A percentile compares a stretch with the other conserved stretches of the same genome.
phyloP scores from a whole-genome alignment of 306 rosid genomes.

The Vachellia collinsii region DNA sequence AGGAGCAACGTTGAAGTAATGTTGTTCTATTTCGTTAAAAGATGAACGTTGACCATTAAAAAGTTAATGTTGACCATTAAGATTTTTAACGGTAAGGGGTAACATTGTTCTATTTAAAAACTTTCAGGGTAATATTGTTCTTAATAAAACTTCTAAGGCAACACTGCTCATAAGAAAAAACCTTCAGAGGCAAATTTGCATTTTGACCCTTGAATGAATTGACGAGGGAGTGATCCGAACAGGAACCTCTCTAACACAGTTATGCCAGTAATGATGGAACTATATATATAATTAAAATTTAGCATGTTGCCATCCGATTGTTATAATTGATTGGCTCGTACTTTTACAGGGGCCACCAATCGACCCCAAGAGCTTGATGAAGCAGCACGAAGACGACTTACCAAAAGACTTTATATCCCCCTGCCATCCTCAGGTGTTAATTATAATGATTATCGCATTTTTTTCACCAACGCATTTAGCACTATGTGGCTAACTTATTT shows the following conservation, averaged over 20 bases:
- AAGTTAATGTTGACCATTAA: neutral
- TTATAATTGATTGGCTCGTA: conserved; percentile 29
- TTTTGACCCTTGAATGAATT: neutral
- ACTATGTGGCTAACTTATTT: conserved; percentile 37
- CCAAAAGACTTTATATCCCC: conserved; percentile 90
- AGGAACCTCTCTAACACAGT: no score
- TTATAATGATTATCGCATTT: conserved; percentile 30
- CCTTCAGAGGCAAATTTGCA: no score
- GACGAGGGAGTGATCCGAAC: neutral
- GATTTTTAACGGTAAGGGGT: neutral
- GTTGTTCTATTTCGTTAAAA: no score
- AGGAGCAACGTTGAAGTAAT: no score
- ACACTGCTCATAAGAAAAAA: no score
- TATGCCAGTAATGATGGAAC: neutral
- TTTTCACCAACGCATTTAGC: conserved; percentile 17
- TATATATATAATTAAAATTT: neutral
- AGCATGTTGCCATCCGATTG: conserved; percentile 8
- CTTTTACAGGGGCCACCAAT: conserved; percentile 83
- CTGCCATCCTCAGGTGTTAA: conserved; percentile 79
- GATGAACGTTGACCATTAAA: neutral
- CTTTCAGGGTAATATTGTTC: no score
- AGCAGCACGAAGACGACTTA: conserved; percentile 95
- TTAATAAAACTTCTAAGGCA: no score
- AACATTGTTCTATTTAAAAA: no score
- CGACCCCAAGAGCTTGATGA: conserved; percentile 98